A percentile compares a stretch with the other conserved stretches of the same genome.
phyloP scores from a whole-genome alignment of 768 basidiomycete species.

The Collybia sp. region DNA sequence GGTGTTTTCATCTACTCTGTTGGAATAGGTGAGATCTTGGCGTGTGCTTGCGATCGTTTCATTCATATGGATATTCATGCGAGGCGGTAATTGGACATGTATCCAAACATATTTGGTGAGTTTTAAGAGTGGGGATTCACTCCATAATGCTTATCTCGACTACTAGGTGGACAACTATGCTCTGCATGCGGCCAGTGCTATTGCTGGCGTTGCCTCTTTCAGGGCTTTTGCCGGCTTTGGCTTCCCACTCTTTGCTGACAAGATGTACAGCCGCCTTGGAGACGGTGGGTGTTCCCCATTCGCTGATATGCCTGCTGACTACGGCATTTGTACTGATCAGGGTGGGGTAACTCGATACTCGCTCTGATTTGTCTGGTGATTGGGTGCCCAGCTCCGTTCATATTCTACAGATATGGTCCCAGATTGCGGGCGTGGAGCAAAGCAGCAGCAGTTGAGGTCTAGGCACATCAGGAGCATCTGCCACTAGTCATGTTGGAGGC shows the following conservation, averaged over 20 bases:
- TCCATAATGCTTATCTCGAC: constrained; percentile 16
- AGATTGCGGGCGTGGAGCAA: neutral
- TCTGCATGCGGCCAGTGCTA: constrained; percentile 56
- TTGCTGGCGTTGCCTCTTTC: constrained; percentile 52
- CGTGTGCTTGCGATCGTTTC: neutral
- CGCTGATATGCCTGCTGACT: neutral
- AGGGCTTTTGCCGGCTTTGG: constrained; percentile 56
- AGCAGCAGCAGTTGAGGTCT: neutral
- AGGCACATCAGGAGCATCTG: no score
- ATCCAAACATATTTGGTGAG: constrained; percentile 57
- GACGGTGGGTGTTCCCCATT: constrained; percentile 20
- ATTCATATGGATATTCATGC: neutral
- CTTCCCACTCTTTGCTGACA: constrained; percentile 61
- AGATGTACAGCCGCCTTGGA: constrained; percentile 49
- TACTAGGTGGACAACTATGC: constrained; percentile 81
- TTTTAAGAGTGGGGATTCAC: constrained; percentile 13
- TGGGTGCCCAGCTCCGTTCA: constrained; percentile 37
- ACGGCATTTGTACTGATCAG: constrained; percentile 17
- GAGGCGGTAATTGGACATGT: constrained; percentile 34
- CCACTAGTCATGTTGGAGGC: no score
- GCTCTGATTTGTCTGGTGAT: constrained; percentile 46
- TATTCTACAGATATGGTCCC: neutral
- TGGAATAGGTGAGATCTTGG: constrained; percentile 37
- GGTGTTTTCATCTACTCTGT: constrained; percentile 45
- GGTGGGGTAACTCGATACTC: constrained; percentile 53